Percentiles rank a stretch among this genome's conserved stretches.
Evolutionary conservation across 805 yeast species (phyloP).

Genomic region (Candida maesae): DNA sequence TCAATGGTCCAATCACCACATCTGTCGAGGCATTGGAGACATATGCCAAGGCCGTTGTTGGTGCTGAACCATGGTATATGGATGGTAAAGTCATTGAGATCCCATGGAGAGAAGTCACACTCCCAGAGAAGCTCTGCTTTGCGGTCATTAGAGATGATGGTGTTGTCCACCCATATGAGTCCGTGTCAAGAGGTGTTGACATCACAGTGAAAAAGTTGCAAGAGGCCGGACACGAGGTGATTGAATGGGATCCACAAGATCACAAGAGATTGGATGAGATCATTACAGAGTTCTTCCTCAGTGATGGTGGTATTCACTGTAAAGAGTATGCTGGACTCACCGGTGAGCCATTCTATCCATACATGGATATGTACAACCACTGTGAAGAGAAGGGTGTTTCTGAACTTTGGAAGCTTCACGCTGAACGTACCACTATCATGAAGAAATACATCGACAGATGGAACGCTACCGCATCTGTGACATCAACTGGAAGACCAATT

Average conservation of each 20-base stretch:
- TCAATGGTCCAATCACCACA: slow-evolving; percentile 46
- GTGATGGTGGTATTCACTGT: slow-evolving; percentile 39
- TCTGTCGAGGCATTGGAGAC: slow-evolving; percentile 36
- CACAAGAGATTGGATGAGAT: slow-evolving; percentile 33
- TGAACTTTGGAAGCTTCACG: slow-evolving; percentile 41
- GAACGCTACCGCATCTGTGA: slow-evolving; percentile 33
- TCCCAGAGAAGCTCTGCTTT: slow-evolving; percentile 37
- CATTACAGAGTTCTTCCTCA: slow-evolving; percentile 32
- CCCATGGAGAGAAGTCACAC: slow-evolving; percentile 38
- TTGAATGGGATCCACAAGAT: slow-evolving; percentile 44
- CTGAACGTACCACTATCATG: slow-evolving; percentile 35
- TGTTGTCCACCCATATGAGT: slow-evolving; percentile 45
- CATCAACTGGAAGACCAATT: slow-evolving; percentile 37
- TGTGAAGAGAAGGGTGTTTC: slow-evolving; percentile 26
- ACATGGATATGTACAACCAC: slow-evolving; percentile 37
- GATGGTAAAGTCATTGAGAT: slow-evolving; percentile 39
- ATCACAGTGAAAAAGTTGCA: slow-evolving; percentile 28
- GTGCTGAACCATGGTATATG: slow-evolving; percentile 37
- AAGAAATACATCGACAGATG: slow-evolving; percentile 40
- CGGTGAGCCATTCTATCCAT: slow-evolving; percentile 44
- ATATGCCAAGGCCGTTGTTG: slow-evolving; percentile 30
- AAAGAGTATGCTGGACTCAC: slow-evolving; percentile 32
- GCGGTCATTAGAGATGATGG: slow-evolving; percentile 43
- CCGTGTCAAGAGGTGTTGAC: slow-evolving; percentile 43
- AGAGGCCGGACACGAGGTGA: slow-evolving; percentile 47